Percentiles rank a stretch among this genome's conserved stretches.
Evolutionary conservation across 441 rosid species (phyloP).

Genomic region (Pelargonium citronellum): DNA sequence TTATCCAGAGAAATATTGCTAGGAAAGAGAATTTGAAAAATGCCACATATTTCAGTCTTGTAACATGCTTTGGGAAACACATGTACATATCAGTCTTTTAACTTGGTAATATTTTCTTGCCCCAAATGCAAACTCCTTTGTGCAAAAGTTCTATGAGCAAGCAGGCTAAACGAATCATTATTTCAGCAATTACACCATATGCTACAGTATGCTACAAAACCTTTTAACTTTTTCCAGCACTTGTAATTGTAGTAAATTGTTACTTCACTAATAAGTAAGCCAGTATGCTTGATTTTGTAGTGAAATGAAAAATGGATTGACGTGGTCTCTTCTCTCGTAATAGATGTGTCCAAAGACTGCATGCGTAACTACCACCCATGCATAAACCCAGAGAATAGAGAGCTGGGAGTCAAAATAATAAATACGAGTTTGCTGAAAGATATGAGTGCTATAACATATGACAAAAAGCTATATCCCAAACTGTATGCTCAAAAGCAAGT

Average conservation of each 20-base stretch:
- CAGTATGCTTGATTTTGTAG: neutral
- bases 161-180: neutral
- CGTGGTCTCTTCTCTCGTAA: neutral
- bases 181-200: neutral
- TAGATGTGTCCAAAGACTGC: neutral
- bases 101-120: neutral
- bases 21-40: neutral
- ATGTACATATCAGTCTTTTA: neutral
- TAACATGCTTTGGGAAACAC: neutral
- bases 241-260: neutral
- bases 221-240: neutral
- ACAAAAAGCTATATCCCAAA: neutral
- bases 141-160: neutral
- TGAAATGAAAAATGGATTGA: neutral
- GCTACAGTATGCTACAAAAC: neutral
- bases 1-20: neutral
- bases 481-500: neutral
- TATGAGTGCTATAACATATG: slow-evolving; percentile 8
- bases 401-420: neutral
- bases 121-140: neutral
- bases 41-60: neutral
- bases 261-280: neutral
- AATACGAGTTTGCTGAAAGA: neutral
- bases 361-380: neutral
- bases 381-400: neutral